Evolutionary conservation across 1,284 basidiomycete species (phyloP), one percentile per base, ranked within the genome.

Genomic region (Puccinia triticina): DNA sequence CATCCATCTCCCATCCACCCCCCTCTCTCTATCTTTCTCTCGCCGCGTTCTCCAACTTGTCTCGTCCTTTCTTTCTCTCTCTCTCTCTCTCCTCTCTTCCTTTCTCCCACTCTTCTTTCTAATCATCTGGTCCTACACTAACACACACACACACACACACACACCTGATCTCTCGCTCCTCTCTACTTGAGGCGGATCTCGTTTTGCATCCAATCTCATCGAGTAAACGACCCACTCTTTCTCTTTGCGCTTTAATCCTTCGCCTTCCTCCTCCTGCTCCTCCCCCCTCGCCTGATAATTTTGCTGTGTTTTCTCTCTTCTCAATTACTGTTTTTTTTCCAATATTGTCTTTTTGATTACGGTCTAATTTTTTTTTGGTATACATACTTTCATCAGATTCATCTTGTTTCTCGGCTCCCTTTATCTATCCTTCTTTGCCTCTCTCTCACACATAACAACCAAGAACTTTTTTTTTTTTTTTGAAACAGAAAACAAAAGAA

Each of bases 101-200:
- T n/a, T n/a, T n/a, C n/a, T n/a, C 11, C 43, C 57, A 43, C 43
- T 32, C 37, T 43, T 32, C 32, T 67, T 69, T n/a, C 46, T 69
- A 46, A 69, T 69, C 37, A 43, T 66, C 64, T 37, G 21, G 64
- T 4, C 37, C 34, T 40, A 5, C 5, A 29, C 37, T 26, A 46
- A 55, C 53, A n/a, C 7, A 55, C 53, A 55, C 10, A 64, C 64
- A 66, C 34, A 40, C 34, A 66, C 37, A 66, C 64, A 66, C 18
- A 2, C 26, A 2, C 12, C 8, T 57, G 5, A 1, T 40, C 64
- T 43, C 43, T 69, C n/a, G 43, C 43, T 48, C 1, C 43, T 46
- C 43, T 69, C 43, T 48, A n/a, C n/a, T n/a, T n/a, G n/a, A 37
- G 66, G n/a, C 66, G 66, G 66, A 69, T 69, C 66, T 29, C 43